Evolutionary conservation across 495 filamentous ascomycete genomes (phyloP).

Genomic region (Neurospora hispaniola): DNA sequence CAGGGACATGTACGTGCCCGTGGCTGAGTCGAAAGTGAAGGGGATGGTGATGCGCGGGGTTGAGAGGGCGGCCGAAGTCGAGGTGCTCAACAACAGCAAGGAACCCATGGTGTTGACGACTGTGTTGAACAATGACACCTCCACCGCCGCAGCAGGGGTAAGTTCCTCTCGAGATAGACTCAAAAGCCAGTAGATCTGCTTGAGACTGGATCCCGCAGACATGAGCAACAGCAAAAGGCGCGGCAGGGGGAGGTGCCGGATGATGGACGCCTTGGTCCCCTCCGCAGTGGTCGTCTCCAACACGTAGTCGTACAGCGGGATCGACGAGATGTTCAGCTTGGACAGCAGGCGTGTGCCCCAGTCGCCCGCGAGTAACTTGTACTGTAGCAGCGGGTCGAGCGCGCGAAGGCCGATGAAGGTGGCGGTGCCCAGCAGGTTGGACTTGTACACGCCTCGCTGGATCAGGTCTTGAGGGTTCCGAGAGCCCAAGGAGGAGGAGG

Average conservation of each 20-base stretch:
- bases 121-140: conserved; percentile 35
- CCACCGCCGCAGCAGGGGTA: conserved; percentile 20
- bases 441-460: conserved; percentile 24
- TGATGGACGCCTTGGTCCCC: not conserved
- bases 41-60: conserved; percentile 7
- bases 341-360: conserved; percentile 17
- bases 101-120: conserved; percentile 36
- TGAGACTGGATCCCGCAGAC: conserved; percentile 35
- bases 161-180: conserved; percentile 35
- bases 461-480: conserved; percentile 17
- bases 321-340: conserved; percentile 3
- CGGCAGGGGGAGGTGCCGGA: conserved; percentile 16
- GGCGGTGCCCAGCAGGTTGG: conserved; percentile 38
- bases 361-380: conserved; percentile 30
- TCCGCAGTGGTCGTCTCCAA: not conserved
- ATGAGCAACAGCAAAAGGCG: conserved; percentile 37
- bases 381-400: conserved; percentile 48
- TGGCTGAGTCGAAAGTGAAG: not conserved
- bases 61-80: conserved; percentile 28
- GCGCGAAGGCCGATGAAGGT: conserved; percentile 48
- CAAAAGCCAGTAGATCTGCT: conserved; percentile 40
- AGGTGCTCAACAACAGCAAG: conserved; percentile 31
- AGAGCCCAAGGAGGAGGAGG: not conserved
- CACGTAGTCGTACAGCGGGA: conserved; percentile 11
- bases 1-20: not conserved